These are phyloP conservation scores for Cardamine occulta DNA, from an alignment of 345 rosid genomes.

Conservation along the genomic window DNA sequence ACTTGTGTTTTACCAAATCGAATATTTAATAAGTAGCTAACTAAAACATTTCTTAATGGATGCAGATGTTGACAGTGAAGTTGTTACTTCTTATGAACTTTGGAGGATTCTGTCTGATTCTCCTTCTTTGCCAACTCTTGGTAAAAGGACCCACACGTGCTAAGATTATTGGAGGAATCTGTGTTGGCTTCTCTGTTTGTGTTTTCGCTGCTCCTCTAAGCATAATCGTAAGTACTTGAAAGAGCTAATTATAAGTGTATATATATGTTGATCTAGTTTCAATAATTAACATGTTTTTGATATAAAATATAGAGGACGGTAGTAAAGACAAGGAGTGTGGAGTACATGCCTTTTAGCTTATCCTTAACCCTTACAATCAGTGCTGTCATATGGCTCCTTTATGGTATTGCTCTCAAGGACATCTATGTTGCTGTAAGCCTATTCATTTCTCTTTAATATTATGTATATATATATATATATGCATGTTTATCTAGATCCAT, in stretches of 20 bases:
- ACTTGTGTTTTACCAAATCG: neutral
- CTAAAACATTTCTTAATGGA: neutral
- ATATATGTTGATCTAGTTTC: neutral
- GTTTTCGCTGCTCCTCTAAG: slow-evolving; percentile 63
- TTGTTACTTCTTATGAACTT: slow-evolving; percentile 49
- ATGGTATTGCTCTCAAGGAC: slow-evolving; percentile 57
- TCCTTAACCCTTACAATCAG: slow-evolving; percentile 60
- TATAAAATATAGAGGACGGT: slow-evolving; percentile 47
- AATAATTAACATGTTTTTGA: slow-evolving; percentile 15
- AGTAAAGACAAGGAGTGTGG: slow-evolving; percentile 62
- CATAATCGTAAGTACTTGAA: slow-evolving; percentile 46
- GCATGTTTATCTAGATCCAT: too few species aligned
- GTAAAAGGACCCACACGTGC: slow-evolving; percentile 45
- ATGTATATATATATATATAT: too few species aligned
- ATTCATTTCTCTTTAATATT: neutral
- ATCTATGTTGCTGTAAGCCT: slow-evolving; percentile 52
- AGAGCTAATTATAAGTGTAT: neutral
- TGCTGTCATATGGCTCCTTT: slow-evolving; percentile 63
- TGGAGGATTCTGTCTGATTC: slow-evolving; percentile 48
- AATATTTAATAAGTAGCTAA: slow-evolving; percentile 11
- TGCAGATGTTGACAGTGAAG: slow-evolving; percentile 55
- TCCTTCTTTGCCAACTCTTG: slow-evolving; percentile 48
- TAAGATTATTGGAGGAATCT: slow-evolving; percentile 53
- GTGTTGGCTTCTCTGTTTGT: slow-evolving; percentile 49
- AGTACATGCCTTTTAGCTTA: slow-evolving; percentile 68